Base-by-base conservation (phyloP, 495 filamentous ascomycete species). In the Trichoderma asperelloides region DNA sequence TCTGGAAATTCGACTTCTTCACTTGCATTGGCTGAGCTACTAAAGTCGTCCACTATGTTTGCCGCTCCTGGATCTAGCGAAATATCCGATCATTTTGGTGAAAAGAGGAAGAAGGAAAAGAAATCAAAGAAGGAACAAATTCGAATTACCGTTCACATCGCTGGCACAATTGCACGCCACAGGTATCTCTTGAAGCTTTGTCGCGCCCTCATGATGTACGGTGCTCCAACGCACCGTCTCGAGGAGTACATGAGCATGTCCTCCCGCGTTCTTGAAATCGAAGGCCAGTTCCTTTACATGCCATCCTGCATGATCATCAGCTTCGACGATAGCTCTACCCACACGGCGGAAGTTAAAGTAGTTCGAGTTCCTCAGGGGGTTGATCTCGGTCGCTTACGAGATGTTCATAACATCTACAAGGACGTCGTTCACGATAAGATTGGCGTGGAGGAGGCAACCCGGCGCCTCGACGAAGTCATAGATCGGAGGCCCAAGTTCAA, bases 271-370 rank as follows among this genome's bases (percentile, higher is more conserved):
- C 83, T 98, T 57, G 89, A 94, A 75, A 93, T 97, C 62, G 90
- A 96, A 68, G 91, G 88, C 51, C 92, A 96, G 68, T 97, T 96
- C 71, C 78, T 97, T 51, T 97, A 97, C 73, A 87, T 97, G 27
- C 94, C 94, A 2, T 91, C 91, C 23, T 96, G 91, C 71, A 98
- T 97, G 94, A 91, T 98, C 68, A 89, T 96, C 68, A 92, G 91
- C 5, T 97, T 98, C 72, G 94, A 96, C 72, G 94, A 98, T 77
- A 82, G 85, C 28, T 84, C 87, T 28, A 96, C 92, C 11, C 93
- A 97, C 72, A 97, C 94, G 11, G 92, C 93, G 8, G 94, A 96
- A 74, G 90, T 97, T 65, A 94, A 95, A 75, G 86, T 98, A 55
- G 88, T 98, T 15, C 86, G 90, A 37, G 82, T 85, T 9, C 77